Percentiles rank a stretch among this genome's conserved stretches.
These are phyloP conservation scores for Atkinsonella texensis DNA, from an alignment of 2,329 filamentous ascomycete species.

Conservation along the genomic window DNA sequence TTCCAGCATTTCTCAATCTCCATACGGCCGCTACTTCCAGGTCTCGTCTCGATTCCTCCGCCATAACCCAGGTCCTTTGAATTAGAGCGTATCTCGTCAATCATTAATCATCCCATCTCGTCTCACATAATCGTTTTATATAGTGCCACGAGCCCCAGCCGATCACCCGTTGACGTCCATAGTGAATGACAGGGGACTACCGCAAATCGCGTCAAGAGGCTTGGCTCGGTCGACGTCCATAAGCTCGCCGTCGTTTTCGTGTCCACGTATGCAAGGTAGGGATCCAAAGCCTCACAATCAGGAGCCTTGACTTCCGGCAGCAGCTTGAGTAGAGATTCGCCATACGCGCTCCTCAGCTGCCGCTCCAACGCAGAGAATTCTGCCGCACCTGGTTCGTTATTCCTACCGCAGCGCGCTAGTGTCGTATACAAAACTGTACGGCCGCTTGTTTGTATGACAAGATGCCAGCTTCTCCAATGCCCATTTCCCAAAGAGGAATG, in stretches of 20 bases:
- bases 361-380: slow-evolving; percentile 2
- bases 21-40: too few species aligned
- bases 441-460: slow-evolving; percentile 12
- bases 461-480: slow-evolving; percentile 20
- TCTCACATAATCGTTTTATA: slow-evolving; percentile 14
- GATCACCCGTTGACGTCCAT: slow-evolving; percentile 21
- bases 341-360: neutral
- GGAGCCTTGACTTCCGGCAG: neutral
- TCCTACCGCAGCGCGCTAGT: slow-evolving; percentile 10
- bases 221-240: slow-evolving; percentile 6
- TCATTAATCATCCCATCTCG: neutral
- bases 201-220: slow-evolving; percentile 9
- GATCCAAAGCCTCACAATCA: slow-evolving; percentile 2
- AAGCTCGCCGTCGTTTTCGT: slow-evolving; percentile 8
- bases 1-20: too few species aligned
- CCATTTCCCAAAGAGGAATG: slow-evolving; percentile 6
- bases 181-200: slow-evolving; percentile 26
- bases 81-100: too few species aligned
- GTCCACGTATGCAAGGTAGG: slow-evolving; percentile 23
- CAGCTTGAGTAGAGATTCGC: neutral
- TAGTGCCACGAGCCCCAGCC: slow-evolving; percentile 21
- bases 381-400: neutral
- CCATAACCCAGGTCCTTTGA: too few species aligned
- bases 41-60: too few species aligned
- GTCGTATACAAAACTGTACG: slow-evolving; percentile 19